Conservation (phyloP, 2,329 filamentous ascomycete genomes). For the Talaromyces piceae region DNA sequence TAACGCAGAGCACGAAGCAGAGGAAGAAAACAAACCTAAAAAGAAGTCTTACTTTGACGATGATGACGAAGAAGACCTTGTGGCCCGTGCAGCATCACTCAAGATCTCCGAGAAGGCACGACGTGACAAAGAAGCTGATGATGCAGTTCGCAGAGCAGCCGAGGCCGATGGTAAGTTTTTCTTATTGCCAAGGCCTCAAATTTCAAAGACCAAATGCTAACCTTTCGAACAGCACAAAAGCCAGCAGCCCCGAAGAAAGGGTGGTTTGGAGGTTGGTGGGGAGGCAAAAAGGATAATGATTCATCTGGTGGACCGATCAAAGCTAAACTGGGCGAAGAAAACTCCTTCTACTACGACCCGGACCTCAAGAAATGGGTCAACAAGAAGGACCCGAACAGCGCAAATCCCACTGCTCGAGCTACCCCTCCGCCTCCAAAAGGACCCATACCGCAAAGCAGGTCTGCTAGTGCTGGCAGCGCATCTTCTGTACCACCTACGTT, state of each 20-base stretch:
- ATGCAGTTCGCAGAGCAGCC: slow-evolving; percentile 76
- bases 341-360: slow-evolving; percentile 86
- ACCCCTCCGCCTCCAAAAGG: slow-evolving; percentile 73
- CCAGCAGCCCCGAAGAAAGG: slow-evolving; percentile 42
- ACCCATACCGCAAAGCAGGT: slow-evolving; percentile 41
- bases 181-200: neutral
- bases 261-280: slow-evolving; percentile 84
- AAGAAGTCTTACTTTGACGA: slow-evolving; percentile 78
- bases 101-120: slow-evolving; percentile 56
- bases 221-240: slow-evolving; percentile 38
- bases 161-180: slow-evolving; percentile 52
- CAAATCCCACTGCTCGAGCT: slow-evolving; percentile 50
- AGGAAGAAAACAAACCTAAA: slow-evolving; percentile 55
- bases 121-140: slow-evolving; percentile 71
- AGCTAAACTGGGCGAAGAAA: slow-evolving; percentile 91
- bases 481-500: slow-evolving; percentile 34
- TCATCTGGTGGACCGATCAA: slow-evolving; percentile 57
- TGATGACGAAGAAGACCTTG: slow-evolving; percentile 63
- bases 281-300: slow-evolving; percentile 58
- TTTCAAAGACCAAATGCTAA: slow-evolving; percentile 20
- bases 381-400: slow-evolving; percentile 70
- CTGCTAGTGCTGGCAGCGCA: slow-evolving; percentile 48
- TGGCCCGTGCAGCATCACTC: slow-evolving; percentile 45
- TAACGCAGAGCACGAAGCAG: slow-evolving; percentile 46
- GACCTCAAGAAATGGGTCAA: slow-evolving; percentile 98